phyloP scores from a whole-genome alignment of 495 filamentous ascomycete species.

The Talaromyces wortmannii region DNA sequence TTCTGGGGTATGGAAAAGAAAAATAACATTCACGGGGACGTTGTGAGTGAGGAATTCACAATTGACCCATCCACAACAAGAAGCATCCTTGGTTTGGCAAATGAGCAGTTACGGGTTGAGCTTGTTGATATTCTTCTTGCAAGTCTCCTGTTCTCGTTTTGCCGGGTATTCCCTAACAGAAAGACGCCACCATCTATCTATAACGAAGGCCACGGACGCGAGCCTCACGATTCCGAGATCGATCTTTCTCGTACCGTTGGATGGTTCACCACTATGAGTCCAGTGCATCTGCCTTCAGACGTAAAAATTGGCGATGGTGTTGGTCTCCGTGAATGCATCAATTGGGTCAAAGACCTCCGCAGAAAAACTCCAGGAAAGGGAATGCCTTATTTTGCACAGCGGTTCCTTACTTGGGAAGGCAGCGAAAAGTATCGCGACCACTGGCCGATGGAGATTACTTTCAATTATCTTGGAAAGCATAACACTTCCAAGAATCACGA shows the following conservation, averaged over 20 bases:
- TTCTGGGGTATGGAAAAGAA: slow-evolving; percentile 36
- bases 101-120: slow-evolving; percentile 24
- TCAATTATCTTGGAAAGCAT: slow-evolving; percentile 39
- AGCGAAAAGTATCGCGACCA: slow-evolving; percentile 27
- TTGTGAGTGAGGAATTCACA: slow-evolving; percentile 13
- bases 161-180: slow-evolving; percentile 29
- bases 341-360: slow-evolving; percentile 38
- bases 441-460: slow-evolving; percentile 24
- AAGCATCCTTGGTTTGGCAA: slow-evolving; percentile 15
- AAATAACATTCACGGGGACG: slow-evolving; percentile 26
- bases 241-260: slow-evolving; percentile 42
- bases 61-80: slow-evolving; percentile 22
- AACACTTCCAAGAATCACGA: slow-evolving; percentile 28
- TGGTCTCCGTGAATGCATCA: neutral
- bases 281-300: slow-evolving; percentile 13
- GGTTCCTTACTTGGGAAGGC: slow-evolving; percentile 39
- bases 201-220: slow-evolving; percentile 41
- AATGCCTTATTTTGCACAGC: slow-evolving; percentile 39
- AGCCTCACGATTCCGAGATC: slow-evolving; percentile 22
- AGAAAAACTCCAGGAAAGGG: slow-evolving; percentile 40
- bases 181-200: slow-evolving; percentile 35
- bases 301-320: slow-evolving; percentile 1
- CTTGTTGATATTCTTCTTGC: slow-evolving; percentile 32
- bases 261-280: slow-evolving; percentile 44
- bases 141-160: slow-evolving; percentile 30